Evolutionary conservation across 2,329 filamentous ascomycete species (phyloP), one percentile per base, ranked within the genome.

Genomic region (Fusarium xyrophilum): DNA sequence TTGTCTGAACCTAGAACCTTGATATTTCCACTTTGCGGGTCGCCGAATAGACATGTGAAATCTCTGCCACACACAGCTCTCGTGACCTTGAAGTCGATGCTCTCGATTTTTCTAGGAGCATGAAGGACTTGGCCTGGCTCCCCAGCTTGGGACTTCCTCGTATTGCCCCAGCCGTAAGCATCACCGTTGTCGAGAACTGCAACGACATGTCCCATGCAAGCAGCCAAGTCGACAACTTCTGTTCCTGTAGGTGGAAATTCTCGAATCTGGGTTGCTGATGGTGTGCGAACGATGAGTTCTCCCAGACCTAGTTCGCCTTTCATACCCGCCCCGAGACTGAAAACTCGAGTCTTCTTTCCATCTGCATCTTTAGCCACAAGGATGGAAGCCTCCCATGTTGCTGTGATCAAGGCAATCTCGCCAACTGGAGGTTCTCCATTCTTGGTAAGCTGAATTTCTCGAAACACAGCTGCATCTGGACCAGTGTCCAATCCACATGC

Each of bases 101-200:
- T 80, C 19, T 81, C 79, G 25, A 97, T 84, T 77, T 83, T 89
- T 13, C 86, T 82, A 8, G 93, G 93, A 19, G 74, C 74, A 79
- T 86, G 84, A 4, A 90, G 76, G 30, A 89, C 76, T 9, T 80
- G 82, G 30, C 80, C 79, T 1, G 85, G 84, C 42, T 82, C 78
- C 2, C 93, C 94, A 2, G 97, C 80, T 76, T 99, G 95, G 0
- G 92, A 92, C 75, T 97, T 96, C 27, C 93, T 86, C 17, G 91
- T 90, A 72, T 89, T 92, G 0, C 96, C 96, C 95, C 95, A 98
- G 5, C 93, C 94, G 76, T 91, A 97, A 3, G 90, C 89, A 19
- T 91, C 85, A 1, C 94, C 95, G 75, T 91, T 90, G 43, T 85
- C 86, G 6, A 97, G 79, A 1, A 97, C 86, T 3, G 82, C 88